Evolutionary conservation across 768 basidiomycete genomes (phyloP), one percentile per base, ranked within the genome.

Genomic region (Phlebiopsis gigantea): DNA sequence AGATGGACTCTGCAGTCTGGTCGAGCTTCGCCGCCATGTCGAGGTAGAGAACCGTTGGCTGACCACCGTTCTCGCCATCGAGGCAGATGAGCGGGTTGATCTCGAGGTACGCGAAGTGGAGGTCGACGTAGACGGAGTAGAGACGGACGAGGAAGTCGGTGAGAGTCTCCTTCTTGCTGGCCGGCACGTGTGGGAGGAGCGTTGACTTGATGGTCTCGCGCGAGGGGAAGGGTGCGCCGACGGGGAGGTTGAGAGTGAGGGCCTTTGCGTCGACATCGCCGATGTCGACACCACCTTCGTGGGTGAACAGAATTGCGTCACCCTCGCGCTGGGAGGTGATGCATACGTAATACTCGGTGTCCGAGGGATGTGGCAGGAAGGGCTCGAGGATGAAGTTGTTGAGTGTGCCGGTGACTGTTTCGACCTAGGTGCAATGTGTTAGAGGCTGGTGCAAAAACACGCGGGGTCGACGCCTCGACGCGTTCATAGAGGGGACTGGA

Each of bases 21-120:
- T 99, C 97, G 62, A 99, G 88, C 79, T 98, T 99, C 66, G 96
- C 97, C 42, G 97, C 97, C 96, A 99, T 98, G 72, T 99, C 96
- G 61, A 99, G 87, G 77, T 94, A 98, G 75, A 89, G 88, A 66
- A 98, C 93, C 61, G 83, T 83, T 42, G 88, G 85, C 61, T 85
- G 76, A 58, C 82, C 83, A 64, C 80, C 79, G 63, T 79, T 75
- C 61, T 81, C 85, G 56, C 80, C 85, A 70, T 97, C 94, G 66
- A 98, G 85, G 69, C 92, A 90, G 68, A 98, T 87, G 55, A 99
- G 84, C 43, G 97, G 97, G 82, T 98, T 99, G 75, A 99, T 99
- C 76, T 98, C 96, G 68, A 99, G 92, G 78, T 99, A 98, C 21
- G 97, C 93, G 70, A 98, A 99, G 80, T 99, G 97, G 53, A 98